These are phyloP conservation scores for Puccinia polysora DNA, from an alignment of 1,284 basidiomycete species.

Conservation along the genomic window DNA sequence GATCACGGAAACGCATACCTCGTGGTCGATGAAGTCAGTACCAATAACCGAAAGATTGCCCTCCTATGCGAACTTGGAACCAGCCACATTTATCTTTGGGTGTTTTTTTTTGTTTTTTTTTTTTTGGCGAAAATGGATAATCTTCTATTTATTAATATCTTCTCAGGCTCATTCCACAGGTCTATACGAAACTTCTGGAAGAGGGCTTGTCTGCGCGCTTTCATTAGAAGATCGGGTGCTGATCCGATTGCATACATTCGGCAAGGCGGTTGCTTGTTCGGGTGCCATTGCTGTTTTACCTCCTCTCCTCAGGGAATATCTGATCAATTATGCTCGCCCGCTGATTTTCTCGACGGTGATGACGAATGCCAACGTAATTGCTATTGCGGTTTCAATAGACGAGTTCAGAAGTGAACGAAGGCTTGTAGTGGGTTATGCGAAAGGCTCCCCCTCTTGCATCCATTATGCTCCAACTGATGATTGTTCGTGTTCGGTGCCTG, in stretches of 20 bases:
- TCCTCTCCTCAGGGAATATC: slow-evolving; percentile 69
- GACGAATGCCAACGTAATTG: slow-evolving; percentile 63
- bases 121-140: neutral
- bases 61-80: too few relatives aligned
- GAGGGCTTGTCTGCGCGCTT: slow-evolving; percentile 10
- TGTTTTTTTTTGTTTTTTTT: neutral
- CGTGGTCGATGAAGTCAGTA: slow-evolving; percentile 39
- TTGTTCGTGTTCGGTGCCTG: neutral
- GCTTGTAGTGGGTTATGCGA: slow-evolving; percentile 1
- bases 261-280: slow-evolving; percentile 47
- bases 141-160: neutral
- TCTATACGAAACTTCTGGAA: slow-evolving; percentile 48
- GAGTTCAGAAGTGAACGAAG: slow-evolving; percentile 37
- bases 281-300: slow-evolving; percentile 74
- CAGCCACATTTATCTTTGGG: neutral
- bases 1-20: slow-evolving; percentile 29
- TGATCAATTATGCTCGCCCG: slow-evolving; percentile 87
- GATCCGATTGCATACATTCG: slow-evolving; percentile 51
- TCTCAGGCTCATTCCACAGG: slow-evolving; percentile 52
- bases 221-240: slow-evolving; percentile 45
- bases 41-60: neutral
- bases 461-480: neutral
- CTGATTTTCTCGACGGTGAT: slow-evolving; percentile 84
- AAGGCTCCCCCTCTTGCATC: neutral
- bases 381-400: neutral